Conservation (phyloP, 164 flowering plant species). For the Dillenia suffruticosa region DNA sequence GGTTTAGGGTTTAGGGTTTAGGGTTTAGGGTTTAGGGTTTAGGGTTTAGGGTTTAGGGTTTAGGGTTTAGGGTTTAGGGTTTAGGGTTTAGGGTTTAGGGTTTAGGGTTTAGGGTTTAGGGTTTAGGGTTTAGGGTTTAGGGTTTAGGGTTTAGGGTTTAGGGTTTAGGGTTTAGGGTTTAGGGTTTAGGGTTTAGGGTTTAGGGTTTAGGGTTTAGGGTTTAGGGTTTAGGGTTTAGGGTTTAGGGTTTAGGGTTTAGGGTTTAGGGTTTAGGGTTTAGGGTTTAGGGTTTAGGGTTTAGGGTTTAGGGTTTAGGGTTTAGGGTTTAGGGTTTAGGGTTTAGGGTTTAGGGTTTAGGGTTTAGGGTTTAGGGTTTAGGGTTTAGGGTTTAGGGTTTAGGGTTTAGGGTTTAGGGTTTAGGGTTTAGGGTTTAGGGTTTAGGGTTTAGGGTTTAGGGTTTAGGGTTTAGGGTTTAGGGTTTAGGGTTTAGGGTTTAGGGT, state of each 20-base stretch:
- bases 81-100: not conserved
- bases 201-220: not conserved
- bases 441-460: conserved; percentile 1
- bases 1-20: not conserved
- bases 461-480: conserved; percentile 1
- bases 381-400: not conserved
- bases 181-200: not conserved
- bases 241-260: not conserved
- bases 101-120: conserved; percentile 1
- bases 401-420: not conserved
- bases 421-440: not conserved
- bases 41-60: not conserved
- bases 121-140: conserved; percentile 1
- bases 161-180: not conserved
- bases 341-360: not conserved
- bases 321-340: not conserved
- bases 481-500: not conserved
- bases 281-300: not conserved
- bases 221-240: not conserved
- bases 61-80: not conserved
- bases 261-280: not conserved
- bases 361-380: too few species aligned
- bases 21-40: not conserved
- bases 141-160: not conserved
- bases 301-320: not conserved